Evolutionary conservation across 148 eudicot genomes (phyloP), one percentile per base, ranked within the genome.

Genomic region (Rhododendron ovatum): DNA sequence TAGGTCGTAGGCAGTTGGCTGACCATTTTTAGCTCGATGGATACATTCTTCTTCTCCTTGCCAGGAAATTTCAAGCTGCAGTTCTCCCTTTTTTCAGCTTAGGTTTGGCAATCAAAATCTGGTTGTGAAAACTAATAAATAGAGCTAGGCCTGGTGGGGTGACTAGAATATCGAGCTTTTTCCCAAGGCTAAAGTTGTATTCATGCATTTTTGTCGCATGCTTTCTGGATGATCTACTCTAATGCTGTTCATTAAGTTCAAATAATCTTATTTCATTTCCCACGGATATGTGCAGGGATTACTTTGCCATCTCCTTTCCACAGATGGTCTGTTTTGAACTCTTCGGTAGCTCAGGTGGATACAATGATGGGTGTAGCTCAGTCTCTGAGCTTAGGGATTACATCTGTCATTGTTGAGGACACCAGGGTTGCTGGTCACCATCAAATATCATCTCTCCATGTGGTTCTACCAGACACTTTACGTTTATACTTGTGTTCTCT

Each of bases 231-330:
- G 85, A 50, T 8, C 30, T 55, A 75, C 48, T 51, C 28, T 35
- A 33, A 35, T 73, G 59, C 37, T 84, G 50, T 76, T 75, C 37
- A 80, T 59, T 53, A 50, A 80, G 81, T 81, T 81, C 12, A 35
- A 61, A 53, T 35, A 30, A n/a, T 45, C 82, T 76, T 73, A 81
- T 84, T 82, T 12, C 7, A 74, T 78, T 73, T 83, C 33, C 73
- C n/a, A 43, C 81, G 39, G 48, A 81, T 82, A 22, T 84, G 76
- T 88, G 80, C 93, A 93, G 94, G 88, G 86, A 94, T 96, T 71
- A 89, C 90, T 57, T 89, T 96, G 84, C 98, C 98, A 78, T 96
- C 98, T 88, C 93, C 93, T 83, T 92, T 89, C 84, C 98, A 93
- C 89, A 91, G 83, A 71, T 96, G 98, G 98, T 93, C 93, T 82